phyloP scores from a whole-genome alignment of 2,329 filamentous ascomycete genomes.

The Microsporum canis region DNA sequence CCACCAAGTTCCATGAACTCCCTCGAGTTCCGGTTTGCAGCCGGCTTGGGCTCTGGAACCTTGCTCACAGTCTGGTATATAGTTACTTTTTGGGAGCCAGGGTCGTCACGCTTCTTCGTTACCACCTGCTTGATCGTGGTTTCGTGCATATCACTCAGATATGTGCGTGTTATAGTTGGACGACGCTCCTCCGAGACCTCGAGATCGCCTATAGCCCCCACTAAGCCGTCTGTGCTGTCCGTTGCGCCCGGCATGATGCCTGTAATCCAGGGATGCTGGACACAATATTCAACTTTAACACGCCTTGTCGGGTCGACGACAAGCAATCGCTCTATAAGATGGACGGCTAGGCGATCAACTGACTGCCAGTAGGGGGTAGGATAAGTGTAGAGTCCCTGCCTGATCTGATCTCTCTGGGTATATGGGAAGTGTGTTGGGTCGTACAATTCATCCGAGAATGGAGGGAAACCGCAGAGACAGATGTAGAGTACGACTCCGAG shows the following conservation, averaged over 20 bases:
- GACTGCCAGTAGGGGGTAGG: constrained; percentile 93
- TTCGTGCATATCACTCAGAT: constrained; percentile 72
- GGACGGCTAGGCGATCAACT: constrained; percentile 74
- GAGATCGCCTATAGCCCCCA: constrained; percentile 69
- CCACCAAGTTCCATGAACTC: constrained; percentile 81
- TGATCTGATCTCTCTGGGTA: constrained; percentile 79
- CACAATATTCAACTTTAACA: constrained; percentile 79
- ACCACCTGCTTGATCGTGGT: constrained; percentile 45
- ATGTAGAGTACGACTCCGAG: constrained; percentile 97
- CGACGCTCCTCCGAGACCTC: constrained; percentile 71
- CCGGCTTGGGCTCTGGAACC: constrained; percentile 52
- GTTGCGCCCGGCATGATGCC: constrained; percentile 49
- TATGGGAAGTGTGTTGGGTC: constrained; percentile 65
- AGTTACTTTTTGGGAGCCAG: background rate
- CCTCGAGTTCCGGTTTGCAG: constrained; percentile 52
- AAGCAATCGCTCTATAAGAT: constrained; percentile 91
- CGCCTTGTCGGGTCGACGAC: constrained; percentile 74
- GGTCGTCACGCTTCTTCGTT: background rate
- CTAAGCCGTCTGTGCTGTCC: constrained; percentile 86
- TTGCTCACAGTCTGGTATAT: background rate
- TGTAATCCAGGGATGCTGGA: constrained; percentile 82
- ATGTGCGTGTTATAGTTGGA: constrained; percentile 66
- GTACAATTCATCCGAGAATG: constrained; percentile 89
- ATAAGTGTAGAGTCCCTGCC: constrained; percentile 79
- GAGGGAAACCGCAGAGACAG: constrained; percentile 90